Percentiles rank a stretch among this genome's conserved stretches.
Conservation (phyloP, 2,329 filamentous ascomycete species). For the Colletotrichum trifolii region DNA sequence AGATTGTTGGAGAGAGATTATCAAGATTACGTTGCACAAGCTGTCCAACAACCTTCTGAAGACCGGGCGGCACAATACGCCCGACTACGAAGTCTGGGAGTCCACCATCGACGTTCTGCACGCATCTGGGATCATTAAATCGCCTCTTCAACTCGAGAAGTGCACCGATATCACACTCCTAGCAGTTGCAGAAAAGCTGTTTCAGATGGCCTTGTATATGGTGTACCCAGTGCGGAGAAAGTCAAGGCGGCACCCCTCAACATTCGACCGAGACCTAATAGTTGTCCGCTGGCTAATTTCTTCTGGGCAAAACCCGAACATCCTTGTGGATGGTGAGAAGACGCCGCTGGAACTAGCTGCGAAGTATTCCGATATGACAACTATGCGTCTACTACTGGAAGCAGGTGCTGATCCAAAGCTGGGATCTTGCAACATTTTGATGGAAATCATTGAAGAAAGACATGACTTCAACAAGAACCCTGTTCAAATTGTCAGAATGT, state of each 20-base stretch:
- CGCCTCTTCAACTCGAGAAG: not conserved
- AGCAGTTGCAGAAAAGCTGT: slow-evolving; percentile 6
- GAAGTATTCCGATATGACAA: fast-evolving
- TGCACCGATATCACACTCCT: not conserved
- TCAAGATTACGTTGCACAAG: not conserved
- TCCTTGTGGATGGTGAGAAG: too few relatives aligned
- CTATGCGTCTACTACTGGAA: not conserved
- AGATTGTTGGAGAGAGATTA: not conserved
- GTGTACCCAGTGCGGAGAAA: not conserved
- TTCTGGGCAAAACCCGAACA: slow-evolving; percentile 6
- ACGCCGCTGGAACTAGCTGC: not conserved
- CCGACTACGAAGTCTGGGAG: not conserved
- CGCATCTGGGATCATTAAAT: not conserved
- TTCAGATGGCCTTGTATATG: not conserved
- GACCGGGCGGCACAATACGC: too few relatives aligned
- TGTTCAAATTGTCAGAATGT: not conserved
- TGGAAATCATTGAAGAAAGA: too few relatives aligned
- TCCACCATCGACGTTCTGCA: not conserved
- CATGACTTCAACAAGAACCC: too few relatives aligned
- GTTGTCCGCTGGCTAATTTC: not conserved
- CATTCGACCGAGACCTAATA: not conserved
- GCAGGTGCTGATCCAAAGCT: not conserved
- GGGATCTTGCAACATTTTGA: not conserved
- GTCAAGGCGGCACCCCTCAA: too few relatives aligned
- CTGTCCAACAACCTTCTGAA: slow-evolving; percentile 2